A percentile compares a stretch with the other conserved stretches of the same genome.
Evolutionary conservation across 495 filamentous ascomycete genomes (phyloP).

Genomic region (Aspergillus indologenus): DNA sequence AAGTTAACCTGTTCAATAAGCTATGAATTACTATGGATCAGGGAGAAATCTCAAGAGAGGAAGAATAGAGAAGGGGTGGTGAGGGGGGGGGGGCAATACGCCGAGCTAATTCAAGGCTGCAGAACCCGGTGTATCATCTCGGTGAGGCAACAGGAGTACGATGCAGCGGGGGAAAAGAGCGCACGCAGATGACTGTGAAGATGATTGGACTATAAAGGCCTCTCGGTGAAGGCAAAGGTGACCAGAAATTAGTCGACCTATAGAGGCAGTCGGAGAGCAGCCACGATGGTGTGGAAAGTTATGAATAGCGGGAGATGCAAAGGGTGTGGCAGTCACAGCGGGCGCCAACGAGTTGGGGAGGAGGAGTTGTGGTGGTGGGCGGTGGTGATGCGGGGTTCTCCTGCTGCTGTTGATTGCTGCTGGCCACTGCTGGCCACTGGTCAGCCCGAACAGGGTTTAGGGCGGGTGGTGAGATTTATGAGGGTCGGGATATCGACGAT

Average conservation of each 20-base stretch:
- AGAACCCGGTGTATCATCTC: slow-evolving; percentile 20
- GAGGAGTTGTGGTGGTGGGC: slow-evolving; percentile 6
- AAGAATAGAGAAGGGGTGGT: slow-evolving; percentile 1
- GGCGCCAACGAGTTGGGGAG: slow-evolving; percentile 13
- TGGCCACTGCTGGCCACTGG: too few species aligned
- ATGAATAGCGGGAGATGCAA: not conserved
- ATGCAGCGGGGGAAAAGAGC: slow-evolving; percentile 8
- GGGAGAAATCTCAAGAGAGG: too few species aligned
- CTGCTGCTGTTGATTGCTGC: not conserved
- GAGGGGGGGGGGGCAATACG: slow-evolving; percentile 10
- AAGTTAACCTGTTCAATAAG: not conserved
- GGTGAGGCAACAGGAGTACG: slow-evolving; percentile 20
- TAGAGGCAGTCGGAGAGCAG: not conserved
- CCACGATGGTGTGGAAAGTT: slow-evolving; percentile 8
- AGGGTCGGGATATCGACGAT: not conserved
- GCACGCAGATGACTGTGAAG: not conserved
- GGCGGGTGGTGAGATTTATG: not conserved
- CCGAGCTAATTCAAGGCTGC: slow-evolving; percentile 18
- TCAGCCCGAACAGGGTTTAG: not conserved
- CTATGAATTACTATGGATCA: too few species aligned
- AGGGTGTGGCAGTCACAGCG: slow-evolving; percentile 11
- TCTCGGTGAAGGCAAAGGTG: slow-evolving; percentile 18
- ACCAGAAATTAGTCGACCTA: slow-evolving; percentile 2
- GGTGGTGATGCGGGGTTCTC: not conserved
- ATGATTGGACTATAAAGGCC: slow-evolving; percentile 15